Base-by-base conservation (phyloP, 257 asterid species). In the Nyctanthes arbortristis region DNA sequence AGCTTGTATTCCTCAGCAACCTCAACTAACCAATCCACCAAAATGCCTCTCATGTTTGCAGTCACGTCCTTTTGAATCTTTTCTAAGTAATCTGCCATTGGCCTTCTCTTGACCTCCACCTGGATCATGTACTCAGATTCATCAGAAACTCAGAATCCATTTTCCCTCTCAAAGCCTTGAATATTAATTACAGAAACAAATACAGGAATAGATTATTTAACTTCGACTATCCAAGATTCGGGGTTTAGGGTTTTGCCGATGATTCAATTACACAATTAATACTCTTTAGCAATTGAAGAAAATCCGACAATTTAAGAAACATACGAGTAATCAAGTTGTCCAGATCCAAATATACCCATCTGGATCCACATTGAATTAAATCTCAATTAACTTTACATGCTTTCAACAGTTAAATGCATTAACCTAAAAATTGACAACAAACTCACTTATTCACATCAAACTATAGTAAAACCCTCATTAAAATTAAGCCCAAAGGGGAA, bases 11-110 rank as follows among this genome's bases (percentile, higher is more conserved):
- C 97, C 70, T 93, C 97, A 0, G 96, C 89, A 16, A 91, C 99
- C 71, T 91, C 97, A 10, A 93, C 97, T 59, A 93, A 62, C 99
- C 97, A 94, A 84, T 94, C 96, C 27, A 94, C 75, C 82, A 94
- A 78, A 57, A 91, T 66, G 9, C 93, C 96, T 71, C 99, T 86
- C 99, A 94, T 94, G 72, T 79, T 84, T 63, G 93, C 81, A 30
- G 85, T 91, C 57, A 94, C 75, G 71, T 89, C 99, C 76, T 73
- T 86, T 82, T 94, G 99, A 70, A 81, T 78, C 62, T 66, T 85
- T 77, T 86, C 96, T 13, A 94, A 32, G 80, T 87, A 94, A 79
- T 87, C 85, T 0, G 90, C 54, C 67, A 80, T 63, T 2, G 97
- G 97, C 81, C 93, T 84, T 78, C 96, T 84, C 81, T 80, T 87